Evolutionary conservation across 345 rosid genomes (phyloP), one percentile per base, ranked within the genome.

Genomic region (Psidium guajava): DNA sequence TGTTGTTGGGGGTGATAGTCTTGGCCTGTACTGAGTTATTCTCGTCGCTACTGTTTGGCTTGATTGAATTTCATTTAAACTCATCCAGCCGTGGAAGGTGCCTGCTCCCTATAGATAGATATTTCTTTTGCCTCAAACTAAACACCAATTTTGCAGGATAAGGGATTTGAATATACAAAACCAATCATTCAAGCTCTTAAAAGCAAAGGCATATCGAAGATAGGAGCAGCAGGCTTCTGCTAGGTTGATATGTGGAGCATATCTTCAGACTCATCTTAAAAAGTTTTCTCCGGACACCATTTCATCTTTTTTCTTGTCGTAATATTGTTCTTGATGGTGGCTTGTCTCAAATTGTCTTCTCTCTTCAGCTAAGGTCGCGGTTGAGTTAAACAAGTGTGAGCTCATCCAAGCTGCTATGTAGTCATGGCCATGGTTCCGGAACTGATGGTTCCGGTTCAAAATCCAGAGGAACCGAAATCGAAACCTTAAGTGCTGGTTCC

Each of bases 141-240:
- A 22, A 81, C 21, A 44, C 22, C 83, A 13, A 8, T 75, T 85
- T 24, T 86, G 42, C 86, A 96, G 98, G 95, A 93, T 81, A 95
- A 94, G 86, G 98, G 91, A 53, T 91, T 88, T 88, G 97, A 95
- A 83, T 96, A 95, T 40, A 91, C 96, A 27, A 94, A 94, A 88
- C 92, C 91, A 28, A 87, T 96, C 0, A 82, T 94, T 40, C 91
- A 93, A 58, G 93, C 91, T 57, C 86, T 96, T 54, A 94, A 90
- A 88, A 89, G 90, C 75, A 91, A 94, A 89, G 97, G 96, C 85
- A 84, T 86, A 50, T 73, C 90, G 54, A 82, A 89, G 52, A 86
- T 91, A 83, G 93, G 93, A 21, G 93, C 93, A 83, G 92, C 89
- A 16, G 92, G 92, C 85, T 90, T 90, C 50, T 91, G 93, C 82